These are phyloP conservation scores for Nakaseomyces glabratus DNA, from an alignment of 1,139 yeast species.

Conservation along the genomic window DNA sequence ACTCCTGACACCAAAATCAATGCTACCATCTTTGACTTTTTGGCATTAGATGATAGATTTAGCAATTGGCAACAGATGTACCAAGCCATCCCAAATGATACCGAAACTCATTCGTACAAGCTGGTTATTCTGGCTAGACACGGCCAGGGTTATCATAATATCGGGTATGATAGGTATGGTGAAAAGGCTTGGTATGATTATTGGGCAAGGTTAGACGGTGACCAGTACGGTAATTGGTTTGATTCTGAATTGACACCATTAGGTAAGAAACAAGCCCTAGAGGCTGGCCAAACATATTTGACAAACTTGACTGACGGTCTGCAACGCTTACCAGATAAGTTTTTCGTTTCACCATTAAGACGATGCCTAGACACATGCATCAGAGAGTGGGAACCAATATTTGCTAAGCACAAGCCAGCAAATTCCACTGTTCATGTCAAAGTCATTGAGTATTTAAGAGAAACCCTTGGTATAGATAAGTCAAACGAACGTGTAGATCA, in stretches of 20 bases:
- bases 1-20: no score
- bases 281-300: conserved; percentile 40
- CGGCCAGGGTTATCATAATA: conserved; percentile 71
- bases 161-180: conserved; percentile 51
- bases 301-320: conserved; percentile 33
- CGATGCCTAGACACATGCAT: conserved; percentile 51
- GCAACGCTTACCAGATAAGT: conserved; percentile 46
- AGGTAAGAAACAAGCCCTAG: conserved; percentile 46
- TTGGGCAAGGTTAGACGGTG: conserved; percentile 43
- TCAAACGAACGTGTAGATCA: conserved; percentile 48
- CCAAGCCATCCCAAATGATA: conserved; percentile 22
- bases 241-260: conserved; percentile 41
- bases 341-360: conserved; percentile 57
- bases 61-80: no score
- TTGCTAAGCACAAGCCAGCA: conserved; percentile 10
- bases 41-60: no score
- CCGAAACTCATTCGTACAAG: conserved; percentile 33
- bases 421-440: conserved; percentile 12
- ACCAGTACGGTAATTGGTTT: conserved; percentile 23
- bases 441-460: conserved; percentile 51
- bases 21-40: no score
- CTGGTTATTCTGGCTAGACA: conserved; percentile 59
- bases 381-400: conserved; percentile 49
- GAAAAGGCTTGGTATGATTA: conserved; percentile 47
- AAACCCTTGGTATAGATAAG: conserved; percentile 56